A percentile compares a stretch with the other conserved stretches of the same genome.
Conservation (phyloP, 2,329 filamentous ascomycete genomes). For the Cladophialophora psammophila region DNA sequence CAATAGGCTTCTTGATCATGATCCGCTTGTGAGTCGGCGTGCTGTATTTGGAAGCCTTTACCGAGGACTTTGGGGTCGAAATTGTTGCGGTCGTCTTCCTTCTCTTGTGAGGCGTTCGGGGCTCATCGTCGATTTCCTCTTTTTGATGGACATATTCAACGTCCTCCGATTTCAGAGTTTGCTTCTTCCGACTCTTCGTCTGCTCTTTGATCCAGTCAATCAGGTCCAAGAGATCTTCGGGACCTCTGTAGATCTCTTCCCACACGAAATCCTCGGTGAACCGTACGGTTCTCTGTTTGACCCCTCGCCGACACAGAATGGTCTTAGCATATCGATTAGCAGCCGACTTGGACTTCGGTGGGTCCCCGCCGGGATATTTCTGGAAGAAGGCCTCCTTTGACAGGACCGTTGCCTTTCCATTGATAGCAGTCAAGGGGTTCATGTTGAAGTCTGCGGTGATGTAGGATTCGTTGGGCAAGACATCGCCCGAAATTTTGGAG, state of each 20-base stretch:
- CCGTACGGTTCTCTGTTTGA: slow-evolving; percentile 84
- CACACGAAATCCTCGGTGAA: slow-evolving; percentile 93
- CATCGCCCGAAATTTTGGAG: slow-evolving; percentile 68
- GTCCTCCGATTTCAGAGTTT: slow-evolving; percentile 32
- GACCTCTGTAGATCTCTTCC: slow-evolving; percentile 79
- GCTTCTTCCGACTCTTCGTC: slow-evolving; percentile 66
- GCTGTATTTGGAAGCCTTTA: slow-evolving; percentile 58
- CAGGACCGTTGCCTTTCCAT: slow-evolving; percentile 82
- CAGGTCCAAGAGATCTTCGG: slow-evolving; percentile 70
- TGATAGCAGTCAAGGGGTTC: slow-evolving; percentile 87
- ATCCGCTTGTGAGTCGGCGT: slow-evolving; percentile 74
- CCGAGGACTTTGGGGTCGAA: slow-evolving; percentile 50
- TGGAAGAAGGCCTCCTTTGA: slow-evolving; percentile 73
- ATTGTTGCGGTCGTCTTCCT: slow-evolving; percentile 56
- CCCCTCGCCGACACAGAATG: slow-evolving; percentile 88
- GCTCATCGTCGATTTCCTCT: slow-evolving; percentile 48
- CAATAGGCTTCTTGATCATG: slow-evolving; percentile 83
- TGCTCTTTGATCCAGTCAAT: slow-evolving; percentile 72
- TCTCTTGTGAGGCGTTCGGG: slow-evolving; percentile 64
- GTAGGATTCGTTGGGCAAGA: slow-evolving; percentile 87
- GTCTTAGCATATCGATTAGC: slow-evolving; percentile 81
- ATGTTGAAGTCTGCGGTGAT: slow-evolving; percentile 86
- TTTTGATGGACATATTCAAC: slow-evolving; percentile 38
- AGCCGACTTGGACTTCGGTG: slow-evolving; percentile 66
- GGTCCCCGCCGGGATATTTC: slow-evolving; percentile 75